These are phyloP conservation scores for Neospermospora avenae DNA, from an alignment of 2,329 filamentous ascomycete species.

Conservation along the genomic window DNA sequence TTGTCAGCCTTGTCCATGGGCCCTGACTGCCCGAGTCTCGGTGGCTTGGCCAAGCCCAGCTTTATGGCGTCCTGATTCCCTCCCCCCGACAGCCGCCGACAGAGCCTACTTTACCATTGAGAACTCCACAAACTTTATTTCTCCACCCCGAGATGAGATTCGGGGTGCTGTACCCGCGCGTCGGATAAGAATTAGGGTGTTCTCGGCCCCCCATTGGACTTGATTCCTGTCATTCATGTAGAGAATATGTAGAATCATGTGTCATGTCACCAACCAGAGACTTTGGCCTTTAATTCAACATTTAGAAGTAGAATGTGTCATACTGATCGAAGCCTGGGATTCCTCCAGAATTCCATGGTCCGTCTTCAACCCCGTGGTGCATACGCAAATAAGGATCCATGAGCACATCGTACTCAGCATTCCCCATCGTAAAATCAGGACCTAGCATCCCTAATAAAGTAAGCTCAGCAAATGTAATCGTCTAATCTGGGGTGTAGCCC, in stretches of 20 bases:
- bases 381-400: conserved; percentile 1
- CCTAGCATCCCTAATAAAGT: not conserved
- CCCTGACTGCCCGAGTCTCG: not conserved
- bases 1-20: conserved; percentile 1
- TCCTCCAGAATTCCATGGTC: not conserved
- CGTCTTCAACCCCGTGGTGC: not conserved
- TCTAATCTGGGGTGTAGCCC: no score
- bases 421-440: not conserved
- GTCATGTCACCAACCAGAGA: not conserved
- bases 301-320: not conserved
- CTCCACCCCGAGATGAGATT: not conserved
- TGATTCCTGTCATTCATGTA: not conserved
- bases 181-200: not conserved
- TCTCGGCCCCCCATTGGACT: not conserved
- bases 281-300: not conserved
- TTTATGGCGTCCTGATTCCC: not conserved
- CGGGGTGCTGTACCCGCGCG: not conserved
- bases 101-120: not conserved
- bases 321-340: not conserved
- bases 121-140: not conserved
- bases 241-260: not conserved
- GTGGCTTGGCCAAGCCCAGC: not conserved
- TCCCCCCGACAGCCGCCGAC: not conserved
- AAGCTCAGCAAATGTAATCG: not conserved
- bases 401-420: not conserved